phyloP scores from a whole-genome alignment of 805 yeast species.

The Yarrowia deformans region DNA sequence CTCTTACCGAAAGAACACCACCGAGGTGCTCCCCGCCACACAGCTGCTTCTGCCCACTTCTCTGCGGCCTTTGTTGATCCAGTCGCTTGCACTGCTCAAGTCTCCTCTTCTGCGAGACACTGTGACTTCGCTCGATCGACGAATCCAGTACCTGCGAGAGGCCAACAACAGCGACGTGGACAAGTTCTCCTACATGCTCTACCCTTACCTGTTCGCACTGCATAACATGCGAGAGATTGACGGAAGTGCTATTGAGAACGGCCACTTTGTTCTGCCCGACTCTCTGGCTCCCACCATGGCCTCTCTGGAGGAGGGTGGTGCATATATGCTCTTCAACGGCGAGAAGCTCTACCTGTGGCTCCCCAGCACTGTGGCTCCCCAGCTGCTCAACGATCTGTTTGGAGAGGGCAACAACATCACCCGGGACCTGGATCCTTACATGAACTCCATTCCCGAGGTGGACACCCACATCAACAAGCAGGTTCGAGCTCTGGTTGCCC shows the following conservation, averaged over 20 bases:
- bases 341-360: constrained; percentile 66
- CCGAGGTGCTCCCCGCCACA: constrained; percentile 54
- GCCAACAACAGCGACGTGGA: constrained; percentile 64
- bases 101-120: constrained; percentile 64
- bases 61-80: constrained; percentile 72
- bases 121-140: constrained; percentile 64
- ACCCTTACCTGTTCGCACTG: constrained; percentile 79
- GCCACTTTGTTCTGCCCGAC: constrained; percentile 58
- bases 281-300: constrained; percentile 56
- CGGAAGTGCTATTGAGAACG: constrained; percentile 56
- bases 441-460: constrained; percentile 70
- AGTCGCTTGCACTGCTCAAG: constrained; percentile 73
- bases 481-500: constrained; percentile 67
- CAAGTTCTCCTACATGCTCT: constrained; percentile 67
- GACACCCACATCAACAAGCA: constrained; percentile 74
- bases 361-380: constrained; percentile 70
- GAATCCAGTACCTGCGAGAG: constrained; percentile 62
- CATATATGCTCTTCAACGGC: constrained; percentile 79
- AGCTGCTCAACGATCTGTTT: constrained; percentile 75
- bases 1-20: constrained; percentile 60
- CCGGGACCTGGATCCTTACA: constrained; percentile 57
- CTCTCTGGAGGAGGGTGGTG: constrained; percentile 68
- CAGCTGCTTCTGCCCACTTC: constrained; percentile 85
- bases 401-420: constrained; percentile 59
- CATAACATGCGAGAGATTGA: constrained; percentile 70